Conservation (phyloP, 108 stramenopile species). For the Nitzschia sp. region DNA sequence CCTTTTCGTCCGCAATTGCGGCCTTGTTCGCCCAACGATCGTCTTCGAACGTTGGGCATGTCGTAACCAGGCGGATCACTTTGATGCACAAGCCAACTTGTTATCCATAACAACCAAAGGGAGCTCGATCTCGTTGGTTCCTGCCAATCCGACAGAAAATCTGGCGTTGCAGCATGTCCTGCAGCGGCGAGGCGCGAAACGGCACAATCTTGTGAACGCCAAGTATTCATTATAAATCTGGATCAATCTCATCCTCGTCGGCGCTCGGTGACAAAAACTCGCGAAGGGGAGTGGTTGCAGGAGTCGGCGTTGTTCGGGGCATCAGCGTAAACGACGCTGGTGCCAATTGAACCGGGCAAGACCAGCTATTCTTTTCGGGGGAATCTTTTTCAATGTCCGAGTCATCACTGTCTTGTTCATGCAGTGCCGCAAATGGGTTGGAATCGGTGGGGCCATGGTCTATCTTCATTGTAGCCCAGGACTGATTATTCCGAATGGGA, state of each 20-base stretch:
- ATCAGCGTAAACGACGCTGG: constrained; percentile 20
- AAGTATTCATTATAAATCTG: constrained; percentile 4
- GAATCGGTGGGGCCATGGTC: background rate
- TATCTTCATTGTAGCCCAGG: constrained; percentile 14
- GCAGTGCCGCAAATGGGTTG: constrained; percentile 27
- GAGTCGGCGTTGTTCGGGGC: constrained; percentile 22
- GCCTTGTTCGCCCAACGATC: no score
- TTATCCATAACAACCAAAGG: no score
- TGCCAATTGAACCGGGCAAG: constrained; percentile 17
- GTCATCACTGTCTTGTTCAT: constrained; percentile 14
- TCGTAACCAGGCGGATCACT: no score
- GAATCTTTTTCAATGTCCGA: constrained; percentile 6
- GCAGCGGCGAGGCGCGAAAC: no score
- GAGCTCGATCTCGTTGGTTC: no score
- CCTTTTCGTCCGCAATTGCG: no score
- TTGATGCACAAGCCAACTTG: no score
- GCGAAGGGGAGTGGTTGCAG: constrained; percentile 13
- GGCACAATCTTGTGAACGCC: no score
- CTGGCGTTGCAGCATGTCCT: no score
- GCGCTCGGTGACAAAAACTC: background rate
- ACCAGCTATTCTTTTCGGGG: background rate
- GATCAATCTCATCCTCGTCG: constrained; percentile 13
- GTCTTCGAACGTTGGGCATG: no score
- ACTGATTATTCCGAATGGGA: constrained; percentile 17
- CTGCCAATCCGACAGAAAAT: no score